Conservation (phyloP, 2,329 filamentous ascomycete species). For the Alternaria conjuncta region DNA sequence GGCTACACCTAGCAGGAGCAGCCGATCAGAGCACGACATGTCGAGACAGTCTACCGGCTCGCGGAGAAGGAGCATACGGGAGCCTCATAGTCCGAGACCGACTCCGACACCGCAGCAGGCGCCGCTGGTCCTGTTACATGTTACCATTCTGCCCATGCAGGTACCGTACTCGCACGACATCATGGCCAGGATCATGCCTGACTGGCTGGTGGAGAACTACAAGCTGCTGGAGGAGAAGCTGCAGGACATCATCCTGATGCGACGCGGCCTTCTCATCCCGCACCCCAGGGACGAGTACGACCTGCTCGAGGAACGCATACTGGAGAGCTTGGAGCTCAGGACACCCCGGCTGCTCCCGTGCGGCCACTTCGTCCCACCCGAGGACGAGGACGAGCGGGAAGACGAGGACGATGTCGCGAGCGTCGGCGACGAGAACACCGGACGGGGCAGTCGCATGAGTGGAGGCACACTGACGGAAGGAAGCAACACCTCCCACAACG, state of each 20-base stretch:
- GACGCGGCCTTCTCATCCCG: conserved; percentile 75
- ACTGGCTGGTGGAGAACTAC: conserved; percentile 64
- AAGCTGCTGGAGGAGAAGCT: conserved; percentile 72
- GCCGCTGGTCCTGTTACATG: conserved; percentile 80
- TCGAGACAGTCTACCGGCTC: conserved; percentile 39
- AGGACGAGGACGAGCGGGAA: conserved; percentile 49
- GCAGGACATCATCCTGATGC: conserved; percentile 71
- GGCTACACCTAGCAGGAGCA: conserved; percentile 40
- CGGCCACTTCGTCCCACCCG: conserved; percentile 69
- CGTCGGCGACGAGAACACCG: conserved; percentile 35
- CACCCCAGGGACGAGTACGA: conserved; percentile 84
- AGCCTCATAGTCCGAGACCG: conserved; percentile 36
- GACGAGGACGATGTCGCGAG: conserved; percentile 45
- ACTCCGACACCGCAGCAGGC: conserved; percentile 53
- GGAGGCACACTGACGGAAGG: conserved; percentile 44
- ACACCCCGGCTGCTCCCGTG: conserved; percentile 75
- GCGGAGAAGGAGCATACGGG: conserved; percentile 33
- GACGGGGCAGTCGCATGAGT: conserved; percentile 45
- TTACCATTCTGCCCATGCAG: conserved; percentile 74
- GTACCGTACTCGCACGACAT: conserved; percentile 63
- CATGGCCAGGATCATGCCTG: conserved; percentile 60
- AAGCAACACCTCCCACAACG: conserved; percentile 24
- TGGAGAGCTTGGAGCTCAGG: conserved; percentile 76
- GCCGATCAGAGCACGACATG: conserved; percentile 39
- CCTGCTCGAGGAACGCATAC: conserved; percentile 75